These are phyloP conservation scores for Rhynchosporium agropyri DNA, from an alignment of 2,329 filamentous ascomycete species.

Conservation along the genomic window DNA sequence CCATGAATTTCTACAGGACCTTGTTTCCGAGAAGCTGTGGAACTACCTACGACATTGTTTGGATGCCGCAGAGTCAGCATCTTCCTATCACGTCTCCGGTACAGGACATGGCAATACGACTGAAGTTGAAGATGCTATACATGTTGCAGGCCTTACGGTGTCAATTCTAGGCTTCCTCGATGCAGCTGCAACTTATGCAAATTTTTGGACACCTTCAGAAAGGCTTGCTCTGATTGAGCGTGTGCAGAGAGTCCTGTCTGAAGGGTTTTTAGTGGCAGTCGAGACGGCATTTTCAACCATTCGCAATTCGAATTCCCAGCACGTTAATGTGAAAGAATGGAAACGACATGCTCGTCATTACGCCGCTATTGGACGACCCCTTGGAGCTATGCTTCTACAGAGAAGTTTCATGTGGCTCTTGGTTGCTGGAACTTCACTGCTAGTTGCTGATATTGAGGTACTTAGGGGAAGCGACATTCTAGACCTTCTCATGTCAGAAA, in stretches of 20 bases:
- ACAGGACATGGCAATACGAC: slow-evolving; percentile 53
- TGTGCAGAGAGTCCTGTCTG: slow-evolving; percentile 74
- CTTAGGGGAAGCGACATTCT: slow-evolving; percentile 68
- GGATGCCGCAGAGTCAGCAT: slow-evolving; percentile 58
- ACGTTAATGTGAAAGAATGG: slow-evolving; percentile 77
- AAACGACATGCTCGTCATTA: slow-evolving; percentile 85
- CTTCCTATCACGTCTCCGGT: slow-evolving; percentile 56
- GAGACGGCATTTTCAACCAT: slow-evolving; percentile 91
- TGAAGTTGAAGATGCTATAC: slow-evolving; percentile 64
- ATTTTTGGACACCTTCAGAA: slow-evolving; percentile 79
- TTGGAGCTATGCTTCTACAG: slow-evolving; percentile 90
- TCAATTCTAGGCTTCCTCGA: slow-evolving; percentile 90
- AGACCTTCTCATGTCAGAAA: slow-evolving; percentile 68
- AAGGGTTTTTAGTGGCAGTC: slow-evolving; percentile 80
- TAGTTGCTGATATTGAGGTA: slow-evolving; percentile 64
- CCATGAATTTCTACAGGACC: slow-evolving; percentile 68
- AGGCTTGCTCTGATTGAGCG: slow-evolving; percentile 73
- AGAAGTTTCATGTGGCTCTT: slow-evolving; percentile 86
- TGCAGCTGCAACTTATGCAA: slow-evolving; percentile 74
- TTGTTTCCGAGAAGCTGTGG: slow-evolving; percentile 67
- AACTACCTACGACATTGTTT: slow-evolving; percentile 74
- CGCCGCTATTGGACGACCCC: slow-evolving; percentile 72
- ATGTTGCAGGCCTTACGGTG: slow-evolving; percentile 75
- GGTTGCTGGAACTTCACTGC: slow-evolving; percentile 74
- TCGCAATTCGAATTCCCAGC: slow-evolving; percentile 72